A percentile compares a stretch with the other conserved stretches of the same genome.
Conservation (phyloP, 371 early-diverging fungal species). For the Lichtheimia ornata region DNA sequence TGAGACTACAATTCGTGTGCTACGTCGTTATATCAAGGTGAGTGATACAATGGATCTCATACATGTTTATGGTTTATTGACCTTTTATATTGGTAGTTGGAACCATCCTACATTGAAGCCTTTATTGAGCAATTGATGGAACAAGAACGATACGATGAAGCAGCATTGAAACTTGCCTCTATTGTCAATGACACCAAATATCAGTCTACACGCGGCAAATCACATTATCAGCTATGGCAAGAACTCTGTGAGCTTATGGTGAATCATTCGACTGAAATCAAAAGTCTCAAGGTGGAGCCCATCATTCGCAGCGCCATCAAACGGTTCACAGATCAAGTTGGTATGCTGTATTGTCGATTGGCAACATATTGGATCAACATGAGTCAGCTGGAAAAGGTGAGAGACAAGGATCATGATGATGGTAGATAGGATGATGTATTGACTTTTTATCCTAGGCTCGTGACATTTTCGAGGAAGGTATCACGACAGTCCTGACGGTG, state of each 20-base stretch:
- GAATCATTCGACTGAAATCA: slow-evolving; percentile 73
- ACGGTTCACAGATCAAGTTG: slow-evolving; percentile 85
- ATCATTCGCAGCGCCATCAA: slow-evolving; percentile 89
- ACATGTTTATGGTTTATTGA: not conserved
- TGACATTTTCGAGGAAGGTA: slow-evolving; percentile 93
- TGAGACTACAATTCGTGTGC: slow-evolving; percentile 79
- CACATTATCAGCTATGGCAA: slow-evolving; percentile 85
- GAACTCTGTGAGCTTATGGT: slow-evolving; percentile 83
- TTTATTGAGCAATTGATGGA: slow-evolving; percentile 75
- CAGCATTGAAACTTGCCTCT: slow-evolving; percentile 75
- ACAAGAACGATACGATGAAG: slow-evolving; percentile 79
- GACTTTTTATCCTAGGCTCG: slow-evolving; percentile 48
- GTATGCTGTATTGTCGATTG: slow-evolving; percentile 85
- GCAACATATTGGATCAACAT: slow-evolving; percentile 83
- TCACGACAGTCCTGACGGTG: slow-evolving; percentile 82
- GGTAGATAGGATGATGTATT: not conserved
- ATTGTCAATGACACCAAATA: slow-evolving; percentile 76
- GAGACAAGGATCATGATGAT: not conserved
- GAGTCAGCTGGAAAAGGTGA: slow-evolving; percentile 76
- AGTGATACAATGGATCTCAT: not conserved
- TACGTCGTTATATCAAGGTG: slow-evolving; percentile 83
- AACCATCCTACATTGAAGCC: slow-evolving; percentile 71
- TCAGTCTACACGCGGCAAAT: slow-evolving; percentile 70
- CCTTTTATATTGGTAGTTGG: slow-evolving; percentile 45
- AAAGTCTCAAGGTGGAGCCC: slow-evolving; percentile 70